Evolutionary conservation across 129 eudicot genomes (phyloP).

Genomic region (Flaveria sonorensis): DNA sequence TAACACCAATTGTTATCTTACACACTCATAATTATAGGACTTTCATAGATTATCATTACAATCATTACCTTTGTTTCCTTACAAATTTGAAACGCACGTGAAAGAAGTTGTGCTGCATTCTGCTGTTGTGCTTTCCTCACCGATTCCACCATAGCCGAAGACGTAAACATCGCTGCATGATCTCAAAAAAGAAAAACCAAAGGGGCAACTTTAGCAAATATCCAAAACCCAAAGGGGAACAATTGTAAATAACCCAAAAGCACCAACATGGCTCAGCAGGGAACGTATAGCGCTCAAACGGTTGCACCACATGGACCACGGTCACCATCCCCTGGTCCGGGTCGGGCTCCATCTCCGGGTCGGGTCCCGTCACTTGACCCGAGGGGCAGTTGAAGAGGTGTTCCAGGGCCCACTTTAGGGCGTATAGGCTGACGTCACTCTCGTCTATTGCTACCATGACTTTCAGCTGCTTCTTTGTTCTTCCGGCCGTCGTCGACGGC

Average conservation of each 20-base stretch:
- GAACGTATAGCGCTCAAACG: constrained; percentile 49
- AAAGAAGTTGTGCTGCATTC: constrained; percentile 44
- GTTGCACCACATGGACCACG: constrained; percentile 53
- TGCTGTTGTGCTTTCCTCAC: constrained; percentile 50
- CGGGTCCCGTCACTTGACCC: not conserved
- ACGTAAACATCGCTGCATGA: constrained; percentile 44
- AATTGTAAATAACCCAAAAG: not conserved
- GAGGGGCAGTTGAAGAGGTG: constrained; percentile 27
- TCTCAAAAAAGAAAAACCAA: too few species aligned
- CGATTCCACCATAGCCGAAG: constrained; percentile 48
- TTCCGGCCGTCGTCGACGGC: not conserved
- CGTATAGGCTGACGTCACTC: constrained; percentile 63
- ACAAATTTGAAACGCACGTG: constrained; percentile 54
- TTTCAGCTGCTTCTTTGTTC: constrained; percentile 31
- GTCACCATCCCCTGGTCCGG: constrained; percentile 41
- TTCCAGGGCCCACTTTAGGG: constrained; percentile 57
- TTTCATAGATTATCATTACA: too few species aligned
- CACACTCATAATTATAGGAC: too few species aligned
- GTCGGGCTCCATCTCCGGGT: constrained; percentile 21
- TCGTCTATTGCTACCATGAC: constrained; percentile 69
- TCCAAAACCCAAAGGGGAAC: not conserved
- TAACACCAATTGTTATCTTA: too few species aligned
- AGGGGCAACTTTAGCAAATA: not conserved
- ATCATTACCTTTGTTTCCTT: constrained; percentile 36
- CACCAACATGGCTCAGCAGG: constrained; percentile 58